These are phyloP conservation scores for Naganishia sp. DNA, from an alignment of 1,284 basidiomycete genomes.

Conservation along the genomic window DNA sequence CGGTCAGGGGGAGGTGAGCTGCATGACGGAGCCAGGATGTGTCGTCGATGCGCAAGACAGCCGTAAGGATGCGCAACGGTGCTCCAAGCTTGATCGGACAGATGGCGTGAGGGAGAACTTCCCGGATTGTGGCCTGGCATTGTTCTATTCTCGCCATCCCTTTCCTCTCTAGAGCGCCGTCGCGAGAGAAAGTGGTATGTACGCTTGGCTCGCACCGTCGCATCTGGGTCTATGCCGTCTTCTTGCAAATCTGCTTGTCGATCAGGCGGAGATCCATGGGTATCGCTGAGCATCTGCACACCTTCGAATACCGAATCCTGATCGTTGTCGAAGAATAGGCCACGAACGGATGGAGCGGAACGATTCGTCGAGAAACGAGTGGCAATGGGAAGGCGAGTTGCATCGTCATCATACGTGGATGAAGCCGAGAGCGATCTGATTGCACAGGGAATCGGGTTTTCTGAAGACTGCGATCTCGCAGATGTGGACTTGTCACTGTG, in stretches of 20 bases:
- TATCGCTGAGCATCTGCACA: not conserved
- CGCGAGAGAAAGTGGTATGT: conserved; percentile 38
- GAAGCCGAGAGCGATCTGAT: conserved; percentile 24
- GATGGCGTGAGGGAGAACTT: conserved; percentile 17
- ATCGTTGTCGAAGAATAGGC: too few species aligned
- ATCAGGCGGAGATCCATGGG: conserved; percentile 6
- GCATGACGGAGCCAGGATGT: too few species aligned
- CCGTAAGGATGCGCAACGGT: conserved; percentile 51
- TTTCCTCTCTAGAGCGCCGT: conserved; percentile 39
- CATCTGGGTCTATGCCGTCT: conserved; percentile 17
- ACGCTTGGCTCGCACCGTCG: conserved; percentile 26
- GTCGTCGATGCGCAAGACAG: too few species aligned
- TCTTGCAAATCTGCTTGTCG: too few species aligned
- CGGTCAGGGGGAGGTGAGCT: too few species aligned
- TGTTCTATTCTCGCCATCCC: conserved; percentile 23
- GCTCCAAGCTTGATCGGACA: conserved; percentile 56
- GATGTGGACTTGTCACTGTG: conserved; percentile 38
- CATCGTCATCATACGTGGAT: conserved; percentile 63
- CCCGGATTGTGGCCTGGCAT: conserved; percentile 52
- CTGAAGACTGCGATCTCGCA: conserved; percentile 1
- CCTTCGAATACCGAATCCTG: not conserved
- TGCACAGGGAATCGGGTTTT: not conserved
- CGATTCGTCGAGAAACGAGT: conserved; percentile 76
- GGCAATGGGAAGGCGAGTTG: conserved; percentile 83
- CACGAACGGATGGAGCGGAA: not conserved